Conservation (phyloP, 805 yeast species). For the Teunomyces funiuensis region DNA sequence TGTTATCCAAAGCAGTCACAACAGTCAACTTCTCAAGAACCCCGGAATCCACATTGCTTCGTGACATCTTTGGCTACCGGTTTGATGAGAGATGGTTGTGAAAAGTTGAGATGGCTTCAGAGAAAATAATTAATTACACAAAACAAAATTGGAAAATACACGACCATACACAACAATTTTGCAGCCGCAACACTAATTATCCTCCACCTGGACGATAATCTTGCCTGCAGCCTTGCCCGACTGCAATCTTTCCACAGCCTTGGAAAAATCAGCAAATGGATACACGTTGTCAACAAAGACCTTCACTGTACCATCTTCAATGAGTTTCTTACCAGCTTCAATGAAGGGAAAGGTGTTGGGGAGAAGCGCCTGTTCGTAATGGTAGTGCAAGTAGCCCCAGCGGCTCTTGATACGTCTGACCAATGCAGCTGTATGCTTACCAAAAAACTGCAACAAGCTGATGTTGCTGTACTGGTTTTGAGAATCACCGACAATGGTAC, state of each 20-base stretch:
- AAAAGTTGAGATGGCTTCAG: conserved; percentile 1
- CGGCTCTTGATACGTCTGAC: conserved; percentile 11
- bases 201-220: conserved; percentile 44
- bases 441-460: neutral
- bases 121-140: neutral
- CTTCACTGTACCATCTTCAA: conserved; percentile 44
- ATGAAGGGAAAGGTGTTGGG: conserved; percentile 8
- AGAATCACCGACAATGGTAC: conserved; percentile 58
- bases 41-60: conserved; percentile 15
- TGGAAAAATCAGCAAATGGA: conserved; percentile 46
- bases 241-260: conserved; percentile 50
- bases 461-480: conserved; percentile 33
- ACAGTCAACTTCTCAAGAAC: conserved; percentile 12
- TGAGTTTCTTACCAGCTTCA: conserved; percentile 33
- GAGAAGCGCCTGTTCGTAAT: conserved; percentile 24
- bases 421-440: conserved; percentile 1
- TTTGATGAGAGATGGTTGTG: neutral
- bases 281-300: conserved; percentile 55
- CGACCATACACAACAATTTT: neutral
- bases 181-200: neutral
- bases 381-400: conserved; percentile 24
- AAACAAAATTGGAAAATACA: neutral
- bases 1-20: conserved; percentile 9
- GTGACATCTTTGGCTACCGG: conserved; percentile 3
- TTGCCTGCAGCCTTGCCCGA: conserved; percentile 64